Percentiles rank a stretch among this genome's conserved stretches.
These are phyloP conservation scores for Sporothrix schenckii DNA, from an alignment of 2,329 filamentous ascomycete species.

Conservation along the genomic window DNA sequence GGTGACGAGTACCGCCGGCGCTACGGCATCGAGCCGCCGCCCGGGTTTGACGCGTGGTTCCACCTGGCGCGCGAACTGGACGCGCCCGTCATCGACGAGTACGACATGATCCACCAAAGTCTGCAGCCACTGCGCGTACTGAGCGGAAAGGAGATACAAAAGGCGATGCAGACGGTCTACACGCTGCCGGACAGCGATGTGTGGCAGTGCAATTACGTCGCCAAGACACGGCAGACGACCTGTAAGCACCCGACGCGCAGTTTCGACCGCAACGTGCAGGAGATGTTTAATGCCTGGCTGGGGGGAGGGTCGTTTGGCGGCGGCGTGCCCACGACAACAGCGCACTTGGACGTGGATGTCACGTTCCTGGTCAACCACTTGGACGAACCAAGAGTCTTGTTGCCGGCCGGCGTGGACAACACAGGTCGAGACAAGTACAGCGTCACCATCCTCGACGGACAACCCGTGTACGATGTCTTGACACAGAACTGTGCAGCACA, in stretches of 20 bases:
- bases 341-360: slow-evolving; percentile 38
- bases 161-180: neutral
- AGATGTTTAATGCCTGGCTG: slow-evolving; percentile 43
- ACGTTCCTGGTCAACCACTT: slow-evolving; percentile 52
- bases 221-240: slow-evolving; percentile 37
- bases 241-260: slow-evolving; percentile 44
- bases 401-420: slow-evolving; percentile 35
- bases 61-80: slow-evolving; percentile 29
- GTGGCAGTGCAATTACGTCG: slow-evolving; percentile 25
- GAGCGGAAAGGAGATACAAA: slow-evolving; percentile 26
- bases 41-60: slow-evolving; percentile 52
- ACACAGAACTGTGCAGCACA: neutral
- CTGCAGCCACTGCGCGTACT: slow-evolving; percentile 17
- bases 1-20: slow-evolving; percentile 49
- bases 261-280: slow-evolving; percentile 44
- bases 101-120: slow-evolving; percentile 27
- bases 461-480: slow-evolving; percentile 12
- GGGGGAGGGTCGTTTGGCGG: slow-evolving; percentile 13
- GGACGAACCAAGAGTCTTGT: slow-evolving; percentile 52
- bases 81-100: slow-evolving; percentile 34
- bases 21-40: slow-evolving; percentile 50
- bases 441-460: neutral
- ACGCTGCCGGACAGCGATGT: neutral
- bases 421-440: neutral
- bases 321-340: slow-evolving; percentile 35